These are phyloP conservation scores for Umbelopsis sp. DNA, from an alignment of 192 early-diverging fungal genomes.

Conservation along the genomic window DNA sequence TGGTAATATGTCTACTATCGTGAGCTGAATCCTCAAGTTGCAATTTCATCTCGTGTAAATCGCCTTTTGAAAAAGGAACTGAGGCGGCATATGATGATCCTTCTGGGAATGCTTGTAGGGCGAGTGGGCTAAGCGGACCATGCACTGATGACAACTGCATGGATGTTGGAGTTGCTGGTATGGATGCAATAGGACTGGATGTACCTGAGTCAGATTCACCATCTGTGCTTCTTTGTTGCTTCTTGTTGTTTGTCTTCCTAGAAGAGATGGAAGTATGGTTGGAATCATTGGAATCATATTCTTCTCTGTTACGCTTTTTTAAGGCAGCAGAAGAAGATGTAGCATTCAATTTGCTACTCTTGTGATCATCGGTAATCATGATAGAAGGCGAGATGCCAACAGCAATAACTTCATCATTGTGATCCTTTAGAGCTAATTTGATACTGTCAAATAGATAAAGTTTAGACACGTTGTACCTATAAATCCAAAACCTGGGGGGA, in stretches of 20 bases:
- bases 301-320: conserved; percentile 51
- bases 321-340: conserved; percentile 18
- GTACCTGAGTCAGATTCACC: conserved; percentile 38
- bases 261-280: not conserved
- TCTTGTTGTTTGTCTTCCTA: conserved; percentile 2
- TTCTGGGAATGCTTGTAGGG: not conserved
- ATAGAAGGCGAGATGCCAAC: conserved; percentile 79
- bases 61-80: not conserved
- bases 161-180: conserved; percentile 38
- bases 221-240: conserved; percentile 24
- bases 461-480: no score
- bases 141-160: conserved; percentile 5
- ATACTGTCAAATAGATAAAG: conserved; percentile 40
- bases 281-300: conserved; percentile 41
- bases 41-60: not conserved
- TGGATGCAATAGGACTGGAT: conserved; percentile 40
- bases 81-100: not conserved
- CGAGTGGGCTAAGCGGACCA: not conserved
- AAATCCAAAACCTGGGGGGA: not conserved
- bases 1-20: conserved; percentile 2
- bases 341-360: conserved; percentile 69
- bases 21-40: conserved; percentile 14
- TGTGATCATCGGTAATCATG: conserved; percentile 91
- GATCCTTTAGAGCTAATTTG: conserved; percentile 68
- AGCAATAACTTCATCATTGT: conserved; percentile 58